Evolutionary conservation across 371 early-diverging fungal species (phyloP).

Genomic region (Globomyces sp.): DNA sequence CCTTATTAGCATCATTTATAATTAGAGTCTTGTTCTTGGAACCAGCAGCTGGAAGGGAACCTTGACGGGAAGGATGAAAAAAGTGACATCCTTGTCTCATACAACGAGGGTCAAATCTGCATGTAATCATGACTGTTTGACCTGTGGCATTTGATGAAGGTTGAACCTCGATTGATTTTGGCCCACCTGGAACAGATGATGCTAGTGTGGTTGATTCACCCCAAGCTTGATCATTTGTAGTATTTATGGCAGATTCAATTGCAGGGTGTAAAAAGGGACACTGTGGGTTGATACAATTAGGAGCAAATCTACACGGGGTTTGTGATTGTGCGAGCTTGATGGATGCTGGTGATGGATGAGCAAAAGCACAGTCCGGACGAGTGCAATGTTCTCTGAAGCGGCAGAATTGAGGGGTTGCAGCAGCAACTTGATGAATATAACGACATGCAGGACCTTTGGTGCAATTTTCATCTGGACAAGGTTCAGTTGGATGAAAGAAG

Average conservation of each 20-base stretch:
- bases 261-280: constrained; percentile 33
- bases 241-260: neutral
- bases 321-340: constrained; percentile 6
- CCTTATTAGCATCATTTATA: neutral
- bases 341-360: constrained; percentile 34
- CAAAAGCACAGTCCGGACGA: constrained; percentile 26
- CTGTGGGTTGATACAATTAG: constrained; percentile 27
- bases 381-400: constrained; percentile 26
- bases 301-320: constrained; percentile 28
- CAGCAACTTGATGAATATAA: constrained; percentile 5
- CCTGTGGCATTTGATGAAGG: too few relatives aligned
- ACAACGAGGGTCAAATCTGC: constrained; percentile 1
- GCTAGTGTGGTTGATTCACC: neutral
- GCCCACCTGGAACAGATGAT: neutral
- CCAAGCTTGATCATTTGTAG: neutral
- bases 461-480: constrained; percentile 17
- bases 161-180: neutral
- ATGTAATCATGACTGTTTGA: neutral
- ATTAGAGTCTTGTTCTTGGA: constrained; percentile 8
- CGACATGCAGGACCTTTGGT: constrained; percentile 14
- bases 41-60: neutral
- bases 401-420: constrained; percentile 12
- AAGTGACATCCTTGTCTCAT: constrained; percentile 4
- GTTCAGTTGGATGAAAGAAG: constrained; percentile 16
- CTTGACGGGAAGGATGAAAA: neutral